Evolutionary conservation across 73 alveolate genomes (phyloP).

Genomic region (Paramecium octaurelia): DNA sequence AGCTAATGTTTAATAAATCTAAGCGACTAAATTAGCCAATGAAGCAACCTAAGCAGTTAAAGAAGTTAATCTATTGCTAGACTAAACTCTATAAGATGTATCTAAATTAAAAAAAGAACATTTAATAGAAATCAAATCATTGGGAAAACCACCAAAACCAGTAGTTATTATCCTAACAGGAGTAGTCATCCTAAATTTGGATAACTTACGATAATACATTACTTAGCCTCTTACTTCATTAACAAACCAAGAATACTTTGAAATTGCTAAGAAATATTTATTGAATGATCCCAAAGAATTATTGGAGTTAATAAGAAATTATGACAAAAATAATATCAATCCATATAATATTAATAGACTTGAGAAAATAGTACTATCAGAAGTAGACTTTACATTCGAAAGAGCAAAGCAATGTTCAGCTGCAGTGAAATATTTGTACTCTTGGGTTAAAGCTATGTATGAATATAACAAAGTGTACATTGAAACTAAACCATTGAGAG

Average conservation of each 20-base stretch:
- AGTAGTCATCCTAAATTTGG: conserved; percentile 42
- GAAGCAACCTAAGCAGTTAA: conserved; percentile 45
- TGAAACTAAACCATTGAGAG: conserved; percentile 61
- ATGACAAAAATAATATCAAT: conserved; percentile 43
- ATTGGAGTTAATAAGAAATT: conserved; percentile 42
- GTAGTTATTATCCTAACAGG: conserved; percentile 51
- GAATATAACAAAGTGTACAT: conserved; percentile 56
- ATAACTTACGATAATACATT: background rate
- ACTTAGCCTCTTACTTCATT: background rate
- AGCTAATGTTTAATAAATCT: conserved; percentile 32
- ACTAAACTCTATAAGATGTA: conserved; percentile 39
- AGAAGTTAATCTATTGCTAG: conserved; percentile 43
- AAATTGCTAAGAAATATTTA: conserved; percentile 46
- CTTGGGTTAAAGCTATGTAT: conserved; percentile 64
- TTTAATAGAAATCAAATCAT: conserved; percentile 56
- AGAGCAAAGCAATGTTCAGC: conserved; percentile 58
- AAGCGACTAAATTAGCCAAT: conserved; percentile 58
- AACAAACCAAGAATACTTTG: conserved; percentile 53
- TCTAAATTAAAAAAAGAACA: conserved; percentile 61
- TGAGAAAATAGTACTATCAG: background rate
- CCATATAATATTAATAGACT: conserved; percentile 17
- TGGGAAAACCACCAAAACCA: conserved; percentile 60
- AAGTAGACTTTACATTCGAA: conserved; percentile 54
- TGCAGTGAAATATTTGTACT: conserved; percentile 51
- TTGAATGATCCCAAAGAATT: conserved; percentile 61